A percentile compares a stretch with the other conserved stretches of the same genome.
These are phyloP conservation scores for Tuber calosporum DNA, from an alignment of 495 filamentous ascomycete species.

Conservation along the genomic window DNA sequence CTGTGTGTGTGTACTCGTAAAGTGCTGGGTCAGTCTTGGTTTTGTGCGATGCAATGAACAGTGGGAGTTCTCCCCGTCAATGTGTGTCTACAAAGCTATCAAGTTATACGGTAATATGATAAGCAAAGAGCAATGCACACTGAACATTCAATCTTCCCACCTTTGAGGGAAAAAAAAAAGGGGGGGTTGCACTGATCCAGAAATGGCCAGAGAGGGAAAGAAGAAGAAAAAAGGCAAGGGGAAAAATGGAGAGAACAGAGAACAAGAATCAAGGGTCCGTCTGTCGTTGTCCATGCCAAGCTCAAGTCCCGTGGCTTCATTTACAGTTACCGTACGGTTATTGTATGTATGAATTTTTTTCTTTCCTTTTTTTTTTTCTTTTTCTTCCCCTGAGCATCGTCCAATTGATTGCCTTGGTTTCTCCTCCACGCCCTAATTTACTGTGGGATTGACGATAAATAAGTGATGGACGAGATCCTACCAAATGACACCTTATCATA, in stretches of 20 bases:
- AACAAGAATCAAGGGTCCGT: neutral
- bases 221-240: neutral
- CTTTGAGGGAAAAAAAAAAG: neutral
- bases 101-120: no score
- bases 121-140: neutral
- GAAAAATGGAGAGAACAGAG: neutral
- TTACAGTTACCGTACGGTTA: neutral
- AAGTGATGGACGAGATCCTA: neutral
- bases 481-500: neutral
- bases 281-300: conserved; percentile 1
- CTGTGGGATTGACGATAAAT: neutral
- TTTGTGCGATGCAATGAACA: neutral
- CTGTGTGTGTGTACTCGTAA: neutral
- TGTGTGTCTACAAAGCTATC: neutral
- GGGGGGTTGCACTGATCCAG: neutral
- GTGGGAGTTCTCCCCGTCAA: neutral
- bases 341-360: no score
- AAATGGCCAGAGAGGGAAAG: neutral
- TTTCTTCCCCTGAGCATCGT: conserved; percentile 1
- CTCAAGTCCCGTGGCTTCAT: neutral
- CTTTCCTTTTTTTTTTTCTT: neutral
- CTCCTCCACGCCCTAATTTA: neutral
- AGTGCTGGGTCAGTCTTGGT: neutral
- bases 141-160: neutral
- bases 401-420: neutral